These are phyloP conservation scores for Lachnellula suecica DNA, from an alignment of 2,329 filamentous ascomycete genomes.

Conservation along the genomic window DNA sequence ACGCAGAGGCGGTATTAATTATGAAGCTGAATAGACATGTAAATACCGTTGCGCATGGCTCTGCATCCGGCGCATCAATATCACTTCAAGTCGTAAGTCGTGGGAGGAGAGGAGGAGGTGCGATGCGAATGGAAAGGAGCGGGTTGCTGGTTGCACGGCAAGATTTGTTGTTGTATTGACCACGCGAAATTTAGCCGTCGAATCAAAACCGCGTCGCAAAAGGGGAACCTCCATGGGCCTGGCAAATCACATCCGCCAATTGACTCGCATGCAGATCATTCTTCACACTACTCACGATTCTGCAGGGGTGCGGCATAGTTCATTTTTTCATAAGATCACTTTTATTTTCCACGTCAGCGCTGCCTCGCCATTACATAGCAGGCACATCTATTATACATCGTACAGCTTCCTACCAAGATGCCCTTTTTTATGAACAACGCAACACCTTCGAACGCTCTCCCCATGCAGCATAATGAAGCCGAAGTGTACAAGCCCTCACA, in stretches of 20 bases:
- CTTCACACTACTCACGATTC: too few relatives aligned
- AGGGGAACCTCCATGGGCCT: too few relatives aligned
- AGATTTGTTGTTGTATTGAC: constrained; percentile 3
- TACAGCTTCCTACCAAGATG: constrained; percentile 16
- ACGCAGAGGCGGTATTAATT: neutral
- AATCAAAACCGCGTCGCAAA: neutral
- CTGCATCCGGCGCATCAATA: constrained; percentile 4
- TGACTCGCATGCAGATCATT: too few relatives aligned
- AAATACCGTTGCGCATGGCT: constrained; percentile 3
- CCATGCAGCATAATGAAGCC: constrained; percentile 12
- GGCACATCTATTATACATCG: constrained; percentile 22
- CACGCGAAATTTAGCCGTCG: constrained; percentile 1
- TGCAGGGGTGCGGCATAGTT: too few relatives aligned
- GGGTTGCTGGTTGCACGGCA: neutral
- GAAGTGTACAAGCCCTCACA: constrained; percentile 15
- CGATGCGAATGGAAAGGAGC: too few relatives aligned
- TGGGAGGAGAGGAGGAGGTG: neutral
- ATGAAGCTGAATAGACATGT: neutral
- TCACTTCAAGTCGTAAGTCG: neutral
- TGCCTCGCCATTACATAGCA: constrained; percentile 15
- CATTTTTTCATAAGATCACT: constrained; percentile 2
- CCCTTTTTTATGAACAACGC: constrained; percentile 18
- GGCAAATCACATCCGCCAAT: constrained; percentile 7
- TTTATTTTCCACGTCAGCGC: constrained; percentile 14
- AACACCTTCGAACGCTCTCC: constrained; percentile 20